Conservation (phyloP, 1,139 yeast genomes). For the Hanseniaspora uvarum region DNA sequence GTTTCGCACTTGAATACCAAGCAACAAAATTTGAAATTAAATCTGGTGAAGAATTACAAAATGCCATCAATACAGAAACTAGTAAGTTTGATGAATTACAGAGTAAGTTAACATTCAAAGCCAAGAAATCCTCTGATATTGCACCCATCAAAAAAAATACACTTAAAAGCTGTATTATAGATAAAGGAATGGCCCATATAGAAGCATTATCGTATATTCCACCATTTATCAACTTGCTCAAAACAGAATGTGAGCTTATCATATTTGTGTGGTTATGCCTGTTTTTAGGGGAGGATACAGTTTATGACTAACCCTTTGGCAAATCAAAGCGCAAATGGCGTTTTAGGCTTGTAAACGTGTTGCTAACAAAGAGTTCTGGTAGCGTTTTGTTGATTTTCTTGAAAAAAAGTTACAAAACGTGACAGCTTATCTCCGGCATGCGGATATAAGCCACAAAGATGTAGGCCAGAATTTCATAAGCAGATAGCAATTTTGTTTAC, state of each 20-base stretch:
- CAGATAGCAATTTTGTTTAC: no score
- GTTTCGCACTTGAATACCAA: constrained; percentile 47
- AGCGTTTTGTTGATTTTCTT: no score
- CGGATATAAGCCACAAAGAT: no score
- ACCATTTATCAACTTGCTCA: background rate
- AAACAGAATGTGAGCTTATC: background rate
- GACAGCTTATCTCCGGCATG: no score
- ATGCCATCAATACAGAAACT: constrained; percentile 46
- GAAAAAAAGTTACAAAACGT: no score
- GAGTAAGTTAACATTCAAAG: constrained; percentile 24
- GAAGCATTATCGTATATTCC: constrained; percentile 3
- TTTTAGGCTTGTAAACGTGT: no score
- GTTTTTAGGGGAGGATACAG: no score
- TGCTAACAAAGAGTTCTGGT: background rate
- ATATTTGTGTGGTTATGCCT: background rate
- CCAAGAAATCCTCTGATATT: constrained; percentile 28
- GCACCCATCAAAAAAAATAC: constrained; percentile 27
- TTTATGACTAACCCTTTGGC: no score
- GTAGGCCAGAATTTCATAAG: no score
- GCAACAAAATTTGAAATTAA: constrained; percentile 54
- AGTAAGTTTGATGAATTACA: constrained; percentile 25
- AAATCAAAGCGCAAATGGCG: no score
- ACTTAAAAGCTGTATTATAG: constrained; percentile 19
- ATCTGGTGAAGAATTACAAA: constrained; percentile 92
- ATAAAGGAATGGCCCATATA: constrained; percentile 15